A percentile compares a stretch with the other conserved stretches of the same genome.
These are phyloP conservation scores for Hymenoscyphus occultus DNA, from an alignment of 2,329 filamentous ascomycete species.

Conservation along the genomic window DNA sequence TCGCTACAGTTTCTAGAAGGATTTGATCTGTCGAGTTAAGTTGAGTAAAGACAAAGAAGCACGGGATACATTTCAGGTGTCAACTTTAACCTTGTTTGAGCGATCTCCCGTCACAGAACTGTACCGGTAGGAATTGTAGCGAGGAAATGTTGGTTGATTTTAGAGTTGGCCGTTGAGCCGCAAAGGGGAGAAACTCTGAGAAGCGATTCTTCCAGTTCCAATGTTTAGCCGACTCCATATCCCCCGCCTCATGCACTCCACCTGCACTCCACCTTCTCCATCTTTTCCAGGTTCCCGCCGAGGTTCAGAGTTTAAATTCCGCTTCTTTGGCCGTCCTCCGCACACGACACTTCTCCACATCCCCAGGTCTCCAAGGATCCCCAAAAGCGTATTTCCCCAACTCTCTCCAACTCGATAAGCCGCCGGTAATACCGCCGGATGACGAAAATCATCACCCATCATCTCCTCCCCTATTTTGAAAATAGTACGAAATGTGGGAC, in stretches of 20 bases:
- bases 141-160: too few relatives aligned
- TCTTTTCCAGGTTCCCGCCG: too few relatives aligned
- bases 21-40: neutral
- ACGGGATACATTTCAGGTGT: neutral
- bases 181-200: too few relatives aligned
- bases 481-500: neutral
- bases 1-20: neutral
- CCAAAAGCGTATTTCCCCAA: slow-evolving; percentile 2
- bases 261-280: too few relatives aligned
- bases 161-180: too few relatives aligned
- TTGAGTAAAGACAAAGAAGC: neutral
- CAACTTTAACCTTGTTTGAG: neutral
- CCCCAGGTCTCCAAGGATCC: neutral
- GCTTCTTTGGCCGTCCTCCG: neutral
- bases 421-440: neutral
- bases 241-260: too few relatives aligned
- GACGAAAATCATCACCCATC: neutral
- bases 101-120: too few relatives aligned
- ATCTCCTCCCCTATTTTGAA: neutral
- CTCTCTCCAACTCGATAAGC: neutral
- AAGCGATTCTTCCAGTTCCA: too few relatives aligned
- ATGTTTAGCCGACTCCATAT: too few relatives aligned
- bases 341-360: neutral
- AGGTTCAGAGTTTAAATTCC: too few relatives aligned
- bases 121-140: too few relatives aligned